Conservation (phyloP, 139 green algal genomes). For the Dunaliella primolecta region DNA sequence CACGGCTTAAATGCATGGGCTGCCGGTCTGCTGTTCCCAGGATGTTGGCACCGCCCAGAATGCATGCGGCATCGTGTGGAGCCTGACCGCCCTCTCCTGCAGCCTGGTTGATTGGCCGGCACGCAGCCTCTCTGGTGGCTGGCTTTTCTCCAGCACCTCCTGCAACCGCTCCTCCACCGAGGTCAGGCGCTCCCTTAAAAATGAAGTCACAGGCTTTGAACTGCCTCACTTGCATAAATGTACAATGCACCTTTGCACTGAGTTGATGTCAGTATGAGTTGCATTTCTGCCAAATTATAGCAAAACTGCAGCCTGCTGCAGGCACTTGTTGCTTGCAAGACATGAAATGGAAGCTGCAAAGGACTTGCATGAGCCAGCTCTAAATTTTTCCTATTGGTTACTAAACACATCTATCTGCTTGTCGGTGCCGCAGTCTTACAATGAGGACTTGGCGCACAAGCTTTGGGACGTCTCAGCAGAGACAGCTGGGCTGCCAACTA, state of each 20-base stretch:
- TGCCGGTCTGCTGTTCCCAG: too few relatives aligned
- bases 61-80: not conserved
- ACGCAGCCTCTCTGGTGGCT: constrained; percentile 7
- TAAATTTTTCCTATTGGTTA: not conserved
- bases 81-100: not conserved
- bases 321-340: not conserved
- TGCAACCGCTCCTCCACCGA: constrained; percentile 11
- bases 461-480: not conserved
- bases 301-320: too few relatives aligned
- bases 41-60: not conserved
- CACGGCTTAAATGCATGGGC: too few relatives aligned
- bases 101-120: constrained; percentile 13
- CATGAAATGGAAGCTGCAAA: too few relatives aligned
- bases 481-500: not conserved
- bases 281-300: not conserved
- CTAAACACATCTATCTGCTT: not conserved
- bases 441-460: not conserved
- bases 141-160: not conserved
- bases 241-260: too few relatives aligned
- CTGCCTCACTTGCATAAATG: too few relatives aligned
- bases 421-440: not conserved
- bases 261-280: not conserved
- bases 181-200: not conserved
- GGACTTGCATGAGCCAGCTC: not conserved
- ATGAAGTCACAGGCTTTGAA: too few relatives aligned